These are phyloP conservation scores for Nicotiana sylvestris DNA, from an alignment of 257 asterid species.

Conservation along the genomic window DNA sequence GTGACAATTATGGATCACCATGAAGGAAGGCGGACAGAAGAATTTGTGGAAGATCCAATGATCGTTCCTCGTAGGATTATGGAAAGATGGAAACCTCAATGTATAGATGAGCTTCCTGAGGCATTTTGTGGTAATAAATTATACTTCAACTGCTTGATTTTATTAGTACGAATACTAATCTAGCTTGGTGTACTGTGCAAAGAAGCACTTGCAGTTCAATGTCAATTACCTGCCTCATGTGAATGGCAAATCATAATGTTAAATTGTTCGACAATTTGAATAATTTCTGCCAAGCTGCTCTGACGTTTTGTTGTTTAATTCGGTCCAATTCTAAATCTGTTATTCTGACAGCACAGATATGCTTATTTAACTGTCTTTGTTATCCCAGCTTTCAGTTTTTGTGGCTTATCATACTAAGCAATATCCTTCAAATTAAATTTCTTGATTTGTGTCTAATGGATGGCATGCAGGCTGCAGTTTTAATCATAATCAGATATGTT, in stretches of 20 bases:
- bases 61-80: conserved; percentile 68
- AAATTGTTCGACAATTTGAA: not conserved
- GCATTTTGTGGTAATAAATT: conserved; percentile 77
- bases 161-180: not conserved
- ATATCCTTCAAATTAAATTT: not conserved
- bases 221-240: not conserved
- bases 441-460: not conserved
- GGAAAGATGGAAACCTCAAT: conserved; percentile 91
- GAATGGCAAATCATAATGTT: not conserved
- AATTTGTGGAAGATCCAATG: conserved; percentile 91
- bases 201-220: not conserved
- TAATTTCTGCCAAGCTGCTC: not conserved
- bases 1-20: conserved; percentile 81
- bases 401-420: not conserved
- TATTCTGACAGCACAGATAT: not conserved
- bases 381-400: not conserved
- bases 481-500: not conserved
- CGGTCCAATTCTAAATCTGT: not conserved
- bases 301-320: not conserved
- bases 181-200: not conserved
- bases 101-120: conserved; percentile 89
- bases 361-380: not conserved
- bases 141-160: not conserved
- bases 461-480: not conserved
- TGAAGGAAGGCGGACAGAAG: conserved; percentile 47